Evolutionary conservation across 495 filamentous ascomycete species (phyloP).

Genomic region (Hypoxylon subgilvum): DNA sequence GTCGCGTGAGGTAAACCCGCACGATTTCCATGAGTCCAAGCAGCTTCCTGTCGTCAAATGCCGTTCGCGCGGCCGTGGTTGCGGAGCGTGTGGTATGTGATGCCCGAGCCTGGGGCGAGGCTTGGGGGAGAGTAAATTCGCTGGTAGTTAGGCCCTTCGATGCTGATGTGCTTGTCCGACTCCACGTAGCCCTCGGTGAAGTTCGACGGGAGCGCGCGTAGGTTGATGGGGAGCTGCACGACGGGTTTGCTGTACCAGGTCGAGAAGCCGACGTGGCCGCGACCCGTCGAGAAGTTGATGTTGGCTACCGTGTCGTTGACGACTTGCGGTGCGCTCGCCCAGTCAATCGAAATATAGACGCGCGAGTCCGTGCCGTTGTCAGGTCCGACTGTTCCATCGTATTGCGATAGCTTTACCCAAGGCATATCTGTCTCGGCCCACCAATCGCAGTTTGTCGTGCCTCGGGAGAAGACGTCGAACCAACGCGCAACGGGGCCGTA

Average conservation of each 20-base stretch:
- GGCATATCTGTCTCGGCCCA: constrained; percentile 54
- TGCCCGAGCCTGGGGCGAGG: constrained; percentile 44
- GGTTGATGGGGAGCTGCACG: constrained; percentile 64
- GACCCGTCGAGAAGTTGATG: constrained; percentile 62
- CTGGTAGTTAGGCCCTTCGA: constrained; percentile 64
- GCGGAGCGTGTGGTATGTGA: constrained; percentile 59
- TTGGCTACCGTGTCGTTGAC: constrained; percentile 53
- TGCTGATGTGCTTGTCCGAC: constrained; percentile 63
- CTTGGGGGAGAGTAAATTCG: constrained; percentile 46
- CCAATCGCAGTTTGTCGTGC: constrained; percentile 64
- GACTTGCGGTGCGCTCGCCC: constrained; percentile 59
- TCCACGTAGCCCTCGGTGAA: constrained; percentile 72
- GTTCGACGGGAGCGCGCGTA: constrained; percentile 56
- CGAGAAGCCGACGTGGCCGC: constrained; percentile 59
- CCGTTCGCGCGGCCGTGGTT: constrained; percentile 64
- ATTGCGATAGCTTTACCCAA: constrained; percentile 65
- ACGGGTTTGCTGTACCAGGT: constrained; percentile 51
- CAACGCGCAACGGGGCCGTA: constrained; percentile 66
- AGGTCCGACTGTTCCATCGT: constrained; percentile 59
- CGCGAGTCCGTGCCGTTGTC: constrained; percentile 58
- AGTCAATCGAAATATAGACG: constrained; percentile 68
- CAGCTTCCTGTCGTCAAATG: too few relatives aligned
- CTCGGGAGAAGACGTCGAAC: constrained; percentile 72
- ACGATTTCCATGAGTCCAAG: too few relatives aligned
- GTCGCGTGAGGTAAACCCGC: too few relatives aligned